phyloP scores from a whole-genome alignment of 176 grass and related monocot species.

The Zoysia japonica region DNA sequence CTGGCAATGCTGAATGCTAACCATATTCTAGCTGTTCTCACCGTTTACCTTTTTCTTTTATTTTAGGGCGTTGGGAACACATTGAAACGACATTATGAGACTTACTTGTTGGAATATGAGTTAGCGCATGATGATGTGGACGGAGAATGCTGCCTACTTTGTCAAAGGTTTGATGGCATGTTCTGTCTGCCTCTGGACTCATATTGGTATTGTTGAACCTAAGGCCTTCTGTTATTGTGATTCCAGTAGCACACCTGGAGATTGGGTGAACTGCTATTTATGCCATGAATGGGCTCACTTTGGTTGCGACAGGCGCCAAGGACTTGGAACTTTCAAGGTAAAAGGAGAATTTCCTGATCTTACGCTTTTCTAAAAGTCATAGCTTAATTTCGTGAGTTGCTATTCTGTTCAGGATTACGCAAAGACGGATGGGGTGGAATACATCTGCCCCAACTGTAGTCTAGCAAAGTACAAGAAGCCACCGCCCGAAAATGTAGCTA shows the following conservation, averaged over 20 bases:
- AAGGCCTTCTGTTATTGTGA: slow-evolving; percentile 32
- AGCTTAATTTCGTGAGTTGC: neutral
- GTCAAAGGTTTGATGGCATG: slow-evolving; percentile 70
- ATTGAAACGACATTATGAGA: slow-evolving; percentile 93
- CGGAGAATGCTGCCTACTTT: slow-evolving; percentile 96
- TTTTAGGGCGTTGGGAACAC: slow-evolving; percentile 94
- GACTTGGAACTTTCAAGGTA: slow-evolving; percentile 94
- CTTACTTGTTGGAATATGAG: slow-evolving; percentile 97
- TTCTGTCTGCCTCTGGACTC: slow-evolving; percentile 2
- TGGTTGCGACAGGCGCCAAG: slow-evolving; percentile 91
- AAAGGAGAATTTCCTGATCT: neutral
- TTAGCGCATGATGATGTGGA: slow-evolving; percentile 94
- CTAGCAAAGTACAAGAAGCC: slow-evolving; percentile 83
- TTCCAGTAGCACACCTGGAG: slow-evolving; percentile 96
- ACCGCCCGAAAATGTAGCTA: slow-evolving; percentile 53
- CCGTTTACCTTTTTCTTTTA: neutral
- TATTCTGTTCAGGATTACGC: slow-evolving; percentile 77
- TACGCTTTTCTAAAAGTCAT: neutral
- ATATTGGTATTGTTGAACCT: slow-evolving; percentile 19
- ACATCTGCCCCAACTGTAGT: slow-evolving; percentile 97
- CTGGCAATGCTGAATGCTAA: neutral
- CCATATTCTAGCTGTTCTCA: slow-evolving; percentile 18
- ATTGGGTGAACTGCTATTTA: slow-evolving; percentile 97
- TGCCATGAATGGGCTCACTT: slow-evolving; percentile 99
- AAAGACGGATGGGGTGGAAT: slow-evolving; percentile 95